These are phyloP conservation scores for Cordyceps cicadae DNA, from an alignment of 2,329 filamentous ascomycete genomes.

Conservation along the genomic window DNA sequence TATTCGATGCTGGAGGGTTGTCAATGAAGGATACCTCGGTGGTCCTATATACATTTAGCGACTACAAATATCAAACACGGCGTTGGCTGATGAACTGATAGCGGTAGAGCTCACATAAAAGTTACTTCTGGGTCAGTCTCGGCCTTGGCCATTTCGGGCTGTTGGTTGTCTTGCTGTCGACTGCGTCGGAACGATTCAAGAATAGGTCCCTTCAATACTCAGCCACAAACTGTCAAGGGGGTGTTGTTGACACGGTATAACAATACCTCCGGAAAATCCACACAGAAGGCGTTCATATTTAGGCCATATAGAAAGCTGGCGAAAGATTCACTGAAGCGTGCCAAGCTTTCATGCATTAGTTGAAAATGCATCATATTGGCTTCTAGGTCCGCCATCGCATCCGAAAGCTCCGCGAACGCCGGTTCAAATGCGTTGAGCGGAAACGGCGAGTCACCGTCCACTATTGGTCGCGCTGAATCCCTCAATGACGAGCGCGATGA, in stretches of 20 bases:
- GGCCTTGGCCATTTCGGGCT: conserved; percentile 18
- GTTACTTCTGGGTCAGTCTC: conserved; percentile 63
- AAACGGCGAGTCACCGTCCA: conserved; percentile 45
- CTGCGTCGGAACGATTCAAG: conserved; percentile 70
- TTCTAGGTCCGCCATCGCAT: conserved; percentile 91
- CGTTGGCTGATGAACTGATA: neutral
- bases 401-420: conserved; percentile 84
- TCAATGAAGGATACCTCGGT: conserved; percentile 89
- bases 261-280: conserved; percentile 86
- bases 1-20: conserved; percentile 57
- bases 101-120: conserved; percentile 58
- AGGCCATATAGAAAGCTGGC: conserved; percentile 90
- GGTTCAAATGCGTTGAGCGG: conserved; percentile 80
- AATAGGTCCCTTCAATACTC: conserved; percentile 58
- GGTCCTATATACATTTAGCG: conserved; percentile 48
- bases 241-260: neutral
- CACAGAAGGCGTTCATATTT: conserved; percentile 99
- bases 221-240: neutral
- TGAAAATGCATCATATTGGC: conserved; percentile 97
- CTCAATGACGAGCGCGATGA: conserved; percentile 84
- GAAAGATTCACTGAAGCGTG: conserved; percentile 92
- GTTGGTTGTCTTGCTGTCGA: conserved; percentile 47
- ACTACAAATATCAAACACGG: neutral
- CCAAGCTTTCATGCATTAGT: conserved; percentile 89
- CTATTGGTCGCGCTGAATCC: conserved; percentile 56